Evolutionary conservation across 1,284 basidiomycete species (phyloP).

Genomic region (Gomphus bonarii): DNA sequence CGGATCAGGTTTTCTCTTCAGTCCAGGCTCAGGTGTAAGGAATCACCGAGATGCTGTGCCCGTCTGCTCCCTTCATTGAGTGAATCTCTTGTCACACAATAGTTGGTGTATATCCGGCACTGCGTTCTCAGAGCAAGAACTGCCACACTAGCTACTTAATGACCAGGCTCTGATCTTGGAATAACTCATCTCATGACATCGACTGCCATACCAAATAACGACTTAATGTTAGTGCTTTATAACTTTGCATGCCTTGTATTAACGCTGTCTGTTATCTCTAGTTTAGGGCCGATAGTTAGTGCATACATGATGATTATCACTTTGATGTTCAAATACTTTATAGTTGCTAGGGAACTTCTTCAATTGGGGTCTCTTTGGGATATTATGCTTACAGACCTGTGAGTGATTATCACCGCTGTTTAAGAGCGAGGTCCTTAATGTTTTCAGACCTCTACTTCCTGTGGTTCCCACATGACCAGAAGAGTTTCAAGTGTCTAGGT

Average conservation of each 20-base stretch:
- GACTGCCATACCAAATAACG: not conserved
- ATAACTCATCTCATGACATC: too few relatives aligned
- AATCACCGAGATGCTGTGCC: too few relatives aligned
- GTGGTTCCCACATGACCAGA: conserved; percentile 3
- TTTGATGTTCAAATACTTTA: not conserved
- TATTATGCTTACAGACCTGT: conserved; percentile 7
- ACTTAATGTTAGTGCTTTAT: not conserved
- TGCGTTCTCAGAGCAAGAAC: too few relatives aligned
- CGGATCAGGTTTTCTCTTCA: too few relatives aligned
- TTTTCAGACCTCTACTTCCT: conserved; percentile 5
- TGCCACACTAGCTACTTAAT: too few relatives aligned
- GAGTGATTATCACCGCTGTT: not conserved
- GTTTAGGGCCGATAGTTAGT: conserved; percentile 9
- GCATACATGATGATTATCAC: not conserved
- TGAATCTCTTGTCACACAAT: too few relatives aligned
- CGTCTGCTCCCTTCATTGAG: too few relatives aligned
- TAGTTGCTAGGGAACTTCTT: conserved; percentile 1
- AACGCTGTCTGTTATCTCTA: not conserved
- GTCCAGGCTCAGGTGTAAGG: too few relatives aligned
- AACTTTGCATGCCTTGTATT: not conserved
- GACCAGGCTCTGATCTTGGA: too few relatives aligned
- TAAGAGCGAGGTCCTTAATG: not conserved
- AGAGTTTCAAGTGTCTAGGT: not conserved
- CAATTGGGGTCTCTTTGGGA: conserved; percentile 1
- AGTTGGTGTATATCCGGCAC: too few relatives aligned